Conservation (phyloP, 2,329 filamentous ascomycete species). For the Diplodia seriata region DNA sequence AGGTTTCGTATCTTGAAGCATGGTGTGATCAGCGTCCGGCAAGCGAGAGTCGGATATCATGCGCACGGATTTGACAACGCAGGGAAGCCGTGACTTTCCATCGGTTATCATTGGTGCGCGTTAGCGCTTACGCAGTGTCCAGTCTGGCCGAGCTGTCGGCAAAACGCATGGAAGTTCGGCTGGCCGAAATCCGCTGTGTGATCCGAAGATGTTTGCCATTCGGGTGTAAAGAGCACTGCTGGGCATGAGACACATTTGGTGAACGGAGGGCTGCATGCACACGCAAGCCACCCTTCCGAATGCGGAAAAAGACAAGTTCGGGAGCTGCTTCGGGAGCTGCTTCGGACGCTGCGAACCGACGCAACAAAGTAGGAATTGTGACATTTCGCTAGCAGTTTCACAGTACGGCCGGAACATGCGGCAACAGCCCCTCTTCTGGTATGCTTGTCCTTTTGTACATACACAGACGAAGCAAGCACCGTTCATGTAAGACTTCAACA, state of each 20-base stretch:
- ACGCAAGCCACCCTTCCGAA: too few relatives aligned
- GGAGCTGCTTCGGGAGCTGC: too few relatives aligned
- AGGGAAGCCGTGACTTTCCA: neutral
- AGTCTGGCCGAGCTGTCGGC: neutral
- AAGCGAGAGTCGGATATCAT: neutral
- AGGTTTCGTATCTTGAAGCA: neutral
- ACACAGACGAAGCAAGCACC: neutral
- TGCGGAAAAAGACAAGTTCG: too few relatives aligned
- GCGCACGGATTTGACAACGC: neutral
- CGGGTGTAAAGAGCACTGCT: neutral
- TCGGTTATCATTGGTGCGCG: neutral
- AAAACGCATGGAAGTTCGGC: neutral
- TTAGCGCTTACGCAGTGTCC: neutral
- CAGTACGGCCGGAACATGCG: neutral
- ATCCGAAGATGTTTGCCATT: neutral
- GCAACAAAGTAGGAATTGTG: neutral
- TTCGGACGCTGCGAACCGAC: too few relatives aligned
- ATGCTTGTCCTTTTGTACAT: too few relatives aligned
- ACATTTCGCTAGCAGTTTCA: neutral
- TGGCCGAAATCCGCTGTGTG: neutral
- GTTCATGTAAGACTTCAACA: neutral
- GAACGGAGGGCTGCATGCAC: neutral
- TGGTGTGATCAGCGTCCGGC: conserved; percentile 1
- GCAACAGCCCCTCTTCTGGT: neutral
- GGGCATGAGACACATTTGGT: neutral